A percentile compares a stretch with the other conserved stretches of the same genome.
Conservation (phyloP, 306 rosid species). For the Gastrolobium bilobum region DNA sequence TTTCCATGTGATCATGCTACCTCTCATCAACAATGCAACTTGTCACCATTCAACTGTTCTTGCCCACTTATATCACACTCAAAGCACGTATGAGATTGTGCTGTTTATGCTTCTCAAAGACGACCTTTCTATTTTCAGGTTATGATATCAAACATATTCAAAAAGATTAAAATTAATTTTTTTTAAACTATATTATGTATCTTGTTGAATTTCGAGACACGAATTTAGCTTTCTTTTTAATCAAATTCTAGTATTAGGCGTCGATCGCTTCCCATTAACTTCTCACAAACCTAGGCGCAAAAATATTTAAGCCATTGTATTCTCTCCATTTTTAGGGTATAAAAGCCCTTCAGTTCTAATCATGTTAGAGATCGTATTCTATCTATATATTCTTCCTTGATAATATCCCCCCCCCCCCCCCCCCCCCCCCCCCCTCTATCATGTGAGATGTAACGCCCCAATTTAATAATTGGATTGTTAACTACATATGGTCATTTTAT, state of each 20-base stretch:
- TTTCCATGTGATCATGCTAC: conserved; percentile 20
- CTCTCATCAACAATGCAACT: not conserved
- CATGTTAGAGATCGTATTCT: not conserved
- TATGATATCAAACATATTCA: conserved; percentile 4
- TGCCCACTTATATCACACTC: conserved; percentile 2
- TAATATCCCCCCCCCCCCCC: not conserved
- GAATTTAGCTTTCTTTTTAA: not conserved
- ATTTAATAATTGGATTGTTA: too few species aligned
- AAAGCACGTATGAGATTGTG: not conserved
- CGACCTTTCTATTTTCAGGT: not conserved
- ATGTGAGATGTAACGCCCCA: too few species aligned
- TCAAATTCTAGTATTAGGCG: too few species aligned
- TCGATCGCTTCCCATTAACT: too few species aligned
- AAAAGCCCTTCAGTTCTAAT: not conserved
- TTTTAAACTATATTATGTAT: not conserved
- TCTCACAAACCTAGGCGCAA: too few species aligned
- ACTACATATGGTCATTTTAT: too few species aligned
- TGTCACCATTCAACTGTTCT: conserved; percentile 31
- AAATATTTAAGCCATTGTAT: too few species aligned
- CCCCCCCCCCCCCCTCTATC: too few species aligned
- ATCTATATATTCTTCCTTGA: not conserved
- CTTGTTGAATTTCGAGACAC: not conserved
- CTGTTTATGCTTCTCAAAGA: not conserved
- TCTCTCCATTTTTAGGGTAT: too few species aligned
- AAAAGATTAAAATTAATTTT: not conserved